These are phyloP conservation scores for Acorus calamus DNA, from an alignment of 106 monocot genomes.

Conservation along the genomic window DNA sequence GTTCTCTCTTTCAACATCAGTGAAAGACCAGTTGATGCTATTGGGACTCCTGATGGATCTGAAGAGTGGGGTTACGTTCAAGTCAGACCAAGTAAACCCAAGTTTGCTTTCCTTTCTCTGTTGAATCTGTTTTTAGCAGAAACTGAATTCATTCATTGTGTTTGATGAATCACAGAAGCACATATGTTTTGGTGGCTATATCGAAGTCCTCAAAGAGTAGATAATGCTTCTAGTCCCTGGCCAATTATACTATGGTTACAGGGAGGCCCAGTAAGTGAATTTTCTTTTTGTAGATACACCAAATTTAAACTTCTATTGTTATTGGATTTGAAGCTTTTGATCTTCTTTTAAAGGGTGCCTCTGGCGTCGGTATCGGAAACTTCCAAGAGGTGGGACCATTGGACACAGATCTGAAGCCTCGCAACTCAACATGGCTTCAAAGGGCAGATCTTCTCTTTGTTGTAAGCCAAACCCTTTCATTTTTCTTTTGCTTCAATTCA, in stretches of 20 bases:
- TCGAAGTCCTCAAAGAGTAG: slow-evolving; percentile 52
- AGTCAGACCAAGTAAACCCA: slow-evolving; percentile 66
- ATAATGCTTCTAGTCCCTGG: slow-evolving; percentile 54
- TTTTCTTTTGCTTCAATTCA: neutral
- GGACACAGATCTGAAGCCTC: slow-evolving; percentile 57
- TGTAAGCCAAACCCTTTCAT: slow-evolving; percentile 10
- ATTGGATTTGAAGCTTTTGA: neutral
- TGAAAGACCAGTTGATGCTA: slow-evolving; percentile 2
- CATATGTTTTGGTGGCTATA: slow-evolving; percentile 98
- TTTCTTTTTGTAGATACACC: neutral
- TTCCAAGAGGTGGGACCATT: slow-evolving; percentile 81
- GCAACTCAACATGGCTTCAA: slow-evolving; percentile 84
- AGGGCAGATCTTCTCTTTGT: slow-evolving; percentile 87
- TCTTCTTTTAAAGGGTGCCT: slow-evolving; percentile 44
- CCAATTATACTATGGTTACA: slow-evolving; percentile 87
- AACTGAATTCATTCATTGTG: neutral
- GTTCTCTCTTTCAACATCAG: slow-evolving; percentile 1
- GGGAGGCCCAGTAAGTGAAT: slow-evolving; percentile 67
- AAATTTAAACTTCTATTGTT: neutral
- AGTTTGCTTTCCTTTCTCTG: neutral
- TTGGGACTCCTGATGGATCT: slow-evolving; percentile 38
- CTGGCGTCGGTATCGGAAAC: slow-evolving; percentile 72
- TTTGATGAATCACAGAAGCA: slow-evolving; percentile 45
- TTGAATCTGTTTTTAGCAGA: neutral
- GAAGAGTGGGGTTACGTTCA: slow-evolving; percentile 90